Conservation (phyloP, 345 rosid genomes). For the Noccaea bulbosa region DNA sequence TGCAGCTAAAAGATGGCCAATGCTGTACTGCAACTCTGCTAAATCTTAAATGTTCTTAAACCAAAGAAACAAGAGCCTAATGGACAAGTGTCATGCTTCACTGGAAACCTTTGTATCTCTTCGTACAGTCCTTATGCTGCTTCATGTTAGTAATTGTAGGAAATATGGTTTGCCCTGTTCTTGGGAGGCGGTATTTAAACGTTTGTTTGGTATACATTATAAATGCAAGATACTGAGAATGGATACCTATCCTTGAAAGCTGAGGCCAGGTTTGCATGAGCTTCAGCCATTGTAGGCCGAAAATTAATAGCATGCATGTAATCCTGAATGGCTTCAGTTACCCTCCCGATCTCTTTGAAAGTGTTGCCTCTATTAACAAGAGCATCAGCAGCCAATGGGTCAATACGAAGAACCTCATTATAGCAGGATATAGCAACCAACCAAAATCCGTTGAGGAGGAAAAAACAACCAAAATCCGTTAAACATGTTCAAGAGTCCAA, state of each 20-base stretch:
- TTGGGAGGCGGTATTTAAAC: conserved; percentile 15
- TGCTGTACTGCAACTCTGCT: background rate
- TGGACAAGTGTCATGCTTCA: too few species aligned
- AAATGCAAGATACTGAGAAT: conserved; percentile 17
- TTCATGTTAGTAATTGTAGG: too few species aligned
- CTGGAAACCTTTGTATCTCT: too few species aligned
- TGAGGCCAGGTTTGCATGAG: conserved; percentile 99
- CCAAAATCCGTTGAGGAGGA: conserved; percentile 50
- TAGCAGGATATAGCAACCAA: conserved; percentile 98
- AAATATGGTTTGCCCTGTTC: too few species aligned
- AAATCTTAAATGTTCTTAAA: background rate
- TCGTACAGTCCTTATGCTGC: too few species aligned
- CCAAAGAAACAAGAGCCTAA: too few species aligned
- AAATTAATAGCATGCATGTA: conserved; percentile 77
- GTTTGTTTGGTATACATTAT: background rate
- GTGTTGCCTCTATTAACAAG: conserved; percentile 98
- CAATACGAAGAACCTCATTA: conserved; percentile 95
- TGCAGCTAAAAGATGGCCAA: conserved; percentile 1
- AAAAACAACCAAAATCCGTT: conserved; percentile 17
- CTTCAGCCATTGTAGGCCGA: conserved; percentile 97
- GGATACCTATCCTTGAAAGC: conserved; percentile 96
- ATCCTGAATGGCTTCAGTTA: conserved; percentile 94
- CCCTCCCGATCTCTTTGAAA: conserved; percentile 94
- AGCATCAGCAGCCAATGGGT: conserved; percentile 97
- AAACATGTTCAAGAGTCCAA: background rate